Evolutionary conservation across 208 protist species (phyloP), one percentile per base, ranked within the genome.

Genomic region (Leishmania turanica): DNA sequence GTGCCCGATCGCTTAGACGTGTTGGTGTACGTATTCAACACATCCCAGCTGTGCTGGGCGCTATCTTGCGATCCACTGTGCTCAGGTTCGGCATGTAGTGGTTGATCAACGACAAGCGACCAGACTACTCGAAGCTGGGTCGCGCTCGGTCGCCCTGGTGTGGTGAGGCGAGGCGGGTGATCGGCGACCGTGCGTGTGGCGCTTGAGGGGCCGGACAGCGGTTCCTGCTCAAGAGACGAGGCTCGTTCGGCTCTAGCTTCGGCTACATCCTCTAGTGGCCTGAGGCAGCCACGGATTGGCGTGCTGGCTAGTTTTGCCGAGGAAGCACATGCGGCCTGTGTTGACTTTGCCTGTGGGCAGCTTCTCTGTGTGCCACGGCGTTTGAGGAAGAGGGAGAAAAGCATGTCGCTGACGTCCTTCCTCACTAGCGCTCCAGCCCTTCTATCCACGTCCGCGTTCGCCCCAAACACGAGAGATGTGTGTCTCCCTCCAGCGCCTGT

Each of bases 71-170:
- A 1, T 51, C 68, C 21, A 24, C 37, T 0, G 11, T 79, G 24
- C 24, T 76, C 1, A 69, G 75, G 0, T 5, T 84, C n/a, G n/a
- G n/a, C 3, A 45, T 75, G 0, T 77, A 42, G 74, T 68, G 40
- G 40, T 27, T 72, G 42, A 68, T 70, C 40, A 80, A 76, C 56
- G 68, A 79, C 21, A 53, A 76, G 3, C 71, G 74, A 8, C 54
- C 49, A 45, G 80, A 80, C 45, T 24, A 42, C 37, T 65, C 74
- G 5, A 79, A 75, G 66, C 11, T 76, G 9, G 66, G 56, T 27
- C 24, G 21, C 34, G 75, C 80, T 2, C 51, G 74, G 24, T 51
- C 53, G 42, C 69, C 80, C 1, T 84, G n/a, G 68, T 73, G 42
- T 17, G 8, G 40, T n/a, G 45, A 17, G 68, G 17, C 15, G 8